Percentiles rank a stretch among this genome's conserved stretches.
phyloP scores from a whole-genome alignment of 768 basidiomycete species.

The Pulveroboletus frians region DNA sequence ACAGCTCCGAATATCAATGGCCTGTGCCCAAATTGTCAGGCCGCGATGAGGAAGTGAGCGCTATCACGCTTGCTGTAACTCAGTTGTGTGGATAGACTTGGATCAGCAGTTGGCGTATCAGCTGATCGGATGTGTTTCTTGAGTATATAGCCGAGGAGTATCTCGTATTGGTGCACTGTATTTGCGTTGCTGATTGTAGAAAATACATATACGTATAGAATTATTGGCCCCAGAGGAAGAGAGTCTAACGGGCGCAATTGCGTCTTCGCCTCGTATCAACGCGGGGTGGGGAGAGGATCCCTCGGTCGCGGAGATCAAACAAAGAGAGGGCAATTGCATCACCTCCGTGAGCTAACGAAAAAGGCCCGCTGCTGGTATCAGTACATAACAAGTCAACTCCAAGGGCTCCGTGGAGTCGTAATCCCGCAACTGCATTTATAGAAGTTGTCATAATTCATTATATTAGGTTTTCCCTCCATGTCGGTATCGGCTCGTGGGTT shows the following conservation, averaged over 20 bases:
- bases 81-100: conserved; percentile 8
- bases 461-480: background rate
- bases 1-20: conserved; percentile 41
- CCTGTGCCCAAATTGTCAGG: conserved; percentile 39
- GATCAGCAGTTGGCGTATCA: conserved; percentile 11
- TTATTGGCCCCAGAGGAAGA: conserved; percentile 9
- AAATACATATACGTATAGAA: conserved; percentile 3
- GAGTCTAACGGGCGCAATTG: conserved; percentile 29
- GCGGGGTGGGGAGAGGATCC: conserved; percentile 5
- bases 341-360: conserved; percentile 1
- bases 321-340: conserved; percentile 5
- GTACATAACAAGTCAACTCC: conserved; percentile 9
- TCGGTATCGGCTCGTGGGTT: background rate
- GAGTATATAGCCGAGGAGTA: conserved; percentile 24
- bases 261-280: background rate
- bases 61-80: background rate
- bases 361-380: conserved; percentile 3
- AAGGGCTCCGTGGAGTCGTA: conserved; percentile 24
- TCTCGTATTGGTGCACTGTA: conserved; percentile 17
- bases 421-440: background rate
- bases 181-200: background rate
- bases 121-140: conserved; percentile 26
- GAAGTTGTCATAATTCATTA: background rate
- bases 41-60: conserved; percentile 22
- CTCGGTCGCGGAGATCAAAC: conserved; percentile 31